phyloP scores from a whole-genome alignment of 176 grass and related monocot species.

The Oryza glaberrima region DNA sequence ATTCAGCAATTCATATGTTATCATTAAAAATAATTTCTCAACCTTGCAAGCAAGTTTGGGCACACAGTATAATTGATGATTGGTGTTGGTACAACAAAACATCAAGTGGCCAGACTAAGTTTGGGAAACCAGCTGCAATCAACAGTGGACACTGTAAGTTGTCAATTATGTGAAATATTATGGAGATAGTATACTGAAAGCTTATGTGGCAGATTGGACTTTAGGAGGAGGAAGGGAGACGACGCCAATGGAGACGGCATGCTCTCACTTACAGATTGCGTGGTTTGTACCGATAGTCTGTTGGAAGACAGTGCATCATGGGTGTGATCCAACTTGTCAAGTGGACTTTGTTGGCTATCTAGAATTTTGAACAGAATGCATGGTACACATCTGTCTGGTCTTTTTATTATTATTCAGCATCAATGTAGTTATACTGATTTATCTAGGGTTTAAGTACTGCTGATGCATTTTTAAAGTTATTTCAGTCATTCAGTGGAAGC shows the following conservation, averaged over 20 bases:
- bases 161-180: conserved; percentile 1
- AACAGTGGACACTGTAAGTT: background rate
- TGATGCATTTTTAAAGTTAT: background rate
- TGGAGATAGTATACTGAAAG: background rate
- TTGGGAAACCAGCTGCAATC: background rate
- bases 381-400: background rate
- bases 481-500: conserved; percentile 7
- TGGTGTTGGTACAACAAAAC: background rate
- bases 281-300: background rate
- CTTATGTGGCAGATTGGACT: background rate
- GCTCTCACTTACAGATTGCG: background rate
- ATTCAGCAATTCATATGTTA: background rate
- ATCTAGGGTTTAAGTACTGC: background rate
- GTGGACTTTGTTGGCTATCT: background rate
- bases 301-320: background rate
- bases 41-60: background rate
- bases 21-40: background rate
- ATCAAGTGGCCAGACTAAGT: background rate
- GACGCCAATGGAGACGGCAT: background rate
- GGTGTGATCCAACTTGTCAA: background rate
- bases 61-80: background rate
- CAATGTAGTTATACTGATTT: background rate
- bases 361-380: conserved; percentile 10
- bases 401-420: background rate
- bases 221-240: too few species aligned